Percentiles rank a stretch among this genome's conserved stretches.
Evolutionary conservation across 208 protist genomes (phyloP).

Genomic region (Leishmania amazonensis): DNA sequence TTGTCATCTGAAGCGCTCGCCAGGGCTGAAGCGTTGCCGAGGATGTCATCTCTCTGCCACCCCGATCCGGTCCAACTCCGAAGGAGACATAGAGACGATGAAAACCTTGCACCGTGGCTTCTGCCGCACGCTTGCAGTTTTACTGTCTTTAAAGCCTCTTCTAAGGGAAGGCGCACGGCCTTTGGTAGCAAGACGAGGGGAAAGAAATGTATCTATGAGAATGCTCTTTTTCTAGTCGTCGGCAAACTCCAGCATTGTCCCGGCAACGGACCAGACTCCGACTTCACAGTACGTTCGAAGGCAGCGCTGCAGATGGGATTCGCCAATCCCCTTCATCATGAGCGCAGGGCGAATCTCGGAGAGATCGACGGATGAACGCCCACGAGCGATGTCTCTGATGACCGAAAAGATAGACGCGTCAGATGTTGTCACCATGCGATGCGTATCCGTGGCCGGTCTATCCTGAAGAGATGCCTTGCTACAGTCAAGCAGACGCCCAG

Average conservation of each 20-base stretch:
- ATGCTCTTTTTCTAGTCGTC: constrained; percentile 28
- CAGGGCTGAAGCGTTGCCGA: not conserved
- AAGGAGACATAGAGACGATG: not conserved
- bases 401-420: constrained; percentile 82
- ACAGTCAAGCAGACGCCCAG: constrained; percentile 84
- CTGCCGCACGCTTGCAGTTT: not conserved
- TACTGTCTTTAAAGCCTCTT: not conserved
- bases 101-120: not conserved
- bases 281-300: constrained; percentile 81
- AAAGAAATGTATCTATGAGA: constrained; percentile 20
- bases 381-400: constrained; percentile 80
- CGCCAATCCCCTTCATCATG: constrained; percentile 81
- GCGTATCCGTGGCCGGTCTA: constrained; percentile 41
- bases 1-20: not conserved
- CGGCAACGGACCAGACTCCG: constrained; percentile 76
- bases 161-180: not conserved
- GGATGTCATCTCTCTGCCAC: not conserved
- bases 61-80: not conserved
- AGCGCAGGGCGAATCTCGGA: constrained; percentile 72
- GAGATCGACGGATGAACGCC: constrained; percentile 54
- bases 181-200: not conserved
- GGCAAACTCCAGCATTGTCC: constrained; percentile 77
- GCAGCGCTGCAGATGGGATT: constrained; percentile 80
- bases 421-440: constrained; percentile 67
- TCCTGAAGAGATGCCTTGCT: constrained; percentile 87